phyloP scores from a whole-genome alignment of 192 early-diverging fungal species.

The Obelidium mucronatum region DNA sequence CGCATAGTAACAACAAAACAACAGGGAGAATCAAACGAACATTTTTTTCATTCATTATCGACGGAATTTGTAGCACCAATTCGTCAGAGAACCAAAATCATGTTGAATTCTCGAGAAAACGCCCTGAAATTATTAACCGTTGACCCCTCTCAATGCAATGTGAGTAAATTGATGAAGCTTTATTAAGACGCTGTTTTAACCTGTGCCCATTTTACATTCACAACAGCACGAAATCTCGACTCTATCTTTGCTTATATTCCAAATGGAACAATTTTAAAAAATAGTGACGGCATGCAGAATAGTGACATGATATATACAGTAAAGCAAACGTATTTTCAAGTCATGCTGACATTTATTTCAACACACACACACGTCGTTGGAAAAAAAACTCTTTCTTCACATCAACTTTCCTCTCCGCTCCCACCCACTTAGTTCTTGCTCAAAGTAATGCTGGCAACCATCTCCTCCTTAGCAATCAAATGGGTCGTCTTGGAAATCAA shows the following conservation, averaged over 20 bases:
- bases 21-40: neutral
- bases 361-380: no score
- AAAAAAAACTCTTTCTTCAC: neutral
- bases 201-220: neutral
- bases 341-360: no score
- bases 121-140: neutral
- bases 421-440: conserved; percentile 28
- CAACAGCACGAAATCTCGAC: conserved; percentile 7
- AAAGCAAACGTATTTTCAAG: neutral
- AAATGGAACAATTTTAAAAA: conserved; percentile 5
- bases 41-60: neutral
- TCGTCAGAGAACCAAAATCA: neutral
- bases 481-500: conserved; percentile 92
- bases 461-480: conserved; percentile 66
- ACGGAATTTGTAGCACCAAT: conserved; percentile 1
- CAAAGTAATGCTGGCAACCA: conserved; percentile 54
- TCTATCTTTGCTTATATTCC: conserved; percentile 6
- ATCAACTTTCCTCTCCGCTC: conserved; percentile 8
- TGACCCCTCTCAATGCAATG: neutral
- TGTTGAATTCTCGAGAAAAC: conserved; percentile 5
- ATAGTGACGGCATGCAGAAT: neutral
- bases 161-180: neutral
- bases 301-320: no score
- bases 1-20: neutral
- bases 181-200: neutral